Conservation (phyloP, 108 stramenopile species). For the Conticribra weissflogii region DNA sequence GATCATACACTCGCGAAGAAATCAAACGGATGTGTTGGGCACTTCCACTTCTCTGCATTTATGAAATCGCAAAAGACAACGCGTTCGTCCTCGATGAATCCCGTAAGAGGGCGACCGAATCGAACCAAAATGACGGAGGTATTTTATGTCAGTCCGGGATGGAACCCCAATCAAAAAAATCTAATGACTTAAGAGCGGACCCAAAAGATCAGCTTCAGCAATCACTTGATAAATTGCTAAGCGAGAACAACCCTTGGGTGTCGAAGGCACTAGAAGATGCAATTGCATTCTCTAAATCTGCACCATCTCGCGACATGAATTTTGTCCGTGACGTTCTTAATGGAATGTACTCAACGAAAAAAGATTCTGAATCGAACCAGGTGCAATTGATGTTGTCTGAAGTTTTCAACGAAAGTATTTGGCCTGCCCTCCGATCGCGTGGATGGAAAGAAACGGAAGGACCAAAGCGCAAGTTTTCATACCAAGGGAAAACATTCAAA, state of each 20-base stretch:
- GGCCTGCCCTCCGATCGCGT: constrained; percentile 67
- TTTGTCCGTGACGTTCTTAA: constrained; percentile 20
- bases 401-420: constrained; percentile 53
- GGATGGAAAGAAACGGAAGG: constrained; percentile 71
- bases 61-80: constrained; percentile 67
- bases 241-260: constrained; percentile 49
- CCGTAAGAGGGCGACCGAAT: constrained; percentile 42
- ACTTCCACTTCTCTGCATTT: constrained; percentile 53
- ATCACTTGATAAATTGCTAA: constrained; percentile 31
- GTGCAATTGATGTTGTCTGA: constrained; percentile 16
- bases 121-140: constrained; percentile 40
- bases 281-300: constrained; percentile 42
- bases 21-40: constrained; percentile 80
- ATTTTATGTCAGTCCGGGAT: constrained; percentile 34
- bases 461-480: constrained; percentile 15
- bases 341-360: constrained; percentile 19
- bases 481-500: constrained; percentile 46
- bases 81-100: constrained; percentile 30
- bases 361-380: constrained; percentile 12
- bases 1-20: constrained; percentile 45
- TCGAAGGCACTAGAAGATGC: constrained; percentile 53
- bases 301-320: constrained; percentile 36
- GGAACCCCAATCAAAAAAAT: constrained; percentile 7
- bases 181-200: constrained; percentile 5
- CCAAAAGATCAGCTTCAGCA: constrained; percentile 14